A percentile compares a stretch with the other conserved stretches of the same genome.
Conservation (phyloP, 805 yeast genomes). For the Lipomyces starkeyi region DNA sequence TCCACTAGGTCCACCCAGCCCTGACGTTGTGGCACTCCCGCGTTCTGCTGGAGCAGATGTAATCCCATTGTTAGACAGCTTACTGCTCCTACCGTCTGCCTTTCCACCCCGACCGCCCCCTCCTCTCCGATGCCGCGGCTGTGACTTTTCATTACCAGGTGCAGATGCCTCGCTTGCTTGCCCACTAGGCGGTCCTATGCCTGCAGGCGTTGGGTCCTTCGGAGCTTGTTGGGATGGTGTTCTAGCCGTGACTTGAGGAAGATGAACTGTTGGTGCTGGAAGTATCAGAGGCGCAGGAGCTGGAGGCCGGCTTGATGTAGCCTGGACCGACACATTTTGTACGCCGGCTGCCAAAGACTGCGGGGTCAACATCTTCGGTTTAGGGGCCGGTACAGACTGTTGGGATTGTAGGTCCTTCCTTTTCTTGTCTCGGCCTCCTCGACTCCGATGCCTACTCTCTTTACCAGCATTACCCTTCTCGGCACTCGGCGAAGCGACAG, state of each 20-base stretch:
- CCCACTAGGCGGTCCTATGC: background rate
- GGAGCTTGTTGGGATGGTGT: background rate
- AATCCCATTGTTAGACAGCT: background rate
- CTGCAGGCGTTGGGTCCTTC: background rate
- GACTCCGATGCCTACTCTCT: background rate
- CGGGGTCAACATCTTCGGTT: background rate
- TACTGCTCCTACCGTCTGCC: background rate
- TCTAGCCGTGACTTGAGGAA: background rate
- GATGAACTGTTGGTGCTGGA: background rate
- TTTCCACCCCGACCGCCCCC: background rate
- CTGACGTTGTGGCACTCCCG: background rate
- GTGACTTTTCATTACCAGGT: background rate
- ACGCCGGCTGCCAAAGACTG: background rate
- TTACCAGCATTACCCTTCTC: background rate
- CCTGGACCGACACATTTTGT: background rate
- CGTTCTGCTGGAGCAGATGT: background rate
- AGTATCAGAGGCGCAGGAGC: background rate
- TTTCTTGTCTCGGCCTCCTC: background rate
- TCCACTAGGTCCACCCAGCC: background rate
- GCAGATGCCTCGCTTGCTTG: background rate
- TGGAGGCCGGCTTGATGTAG: background rate
- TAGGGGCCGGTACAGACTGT: background rate
- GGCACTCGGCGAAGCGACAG: background rate
- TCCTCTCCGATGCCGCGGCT: conserved; percentile 2
- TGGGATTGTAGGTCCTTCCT: background rate